These are phyloP conservation scores for Mediolabrus comicus DNA, from an alignment of 108 stramenopile species.

Conservation along the genomic window DNA sequence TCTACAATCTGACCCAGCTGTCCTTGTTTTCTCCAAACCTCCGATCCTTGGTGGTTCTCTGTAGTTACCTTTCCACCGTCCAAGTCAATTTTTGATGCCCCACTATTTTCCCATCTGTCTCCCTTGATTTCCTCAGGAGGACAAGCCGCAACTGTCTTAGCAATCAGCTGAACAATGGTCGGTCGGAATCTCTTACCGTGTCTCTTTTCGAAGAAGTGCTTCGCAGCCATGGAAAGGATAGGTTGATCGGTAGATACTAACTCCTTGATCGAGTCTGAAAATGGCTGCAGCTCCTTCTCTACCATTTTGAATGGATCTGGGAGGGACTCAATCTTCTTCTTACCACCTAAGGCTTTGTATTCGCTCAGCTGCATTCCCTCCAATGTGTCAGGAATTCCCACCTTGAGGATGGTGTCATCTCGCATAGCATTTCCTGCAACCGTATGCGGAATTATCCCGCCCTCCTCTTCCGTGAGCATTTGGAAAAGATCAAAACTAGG, in stretches of 20 bases:
- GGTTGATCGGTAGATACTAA: slow-evolving; percentile 96
- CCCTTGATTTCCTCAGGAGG: slow-evolving; percentile 49
- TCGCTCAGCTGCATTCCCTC: slow-evolving; percentile 55
- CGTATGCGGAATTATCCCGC: slow-evolving; percentile 56
- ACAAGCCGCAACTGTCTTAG: slow-evolving; percentile 82
- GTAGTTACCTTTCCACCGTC: slow-evolving; percentile 66
- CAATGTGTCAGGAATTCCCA: slow-evolving; percentile 56
- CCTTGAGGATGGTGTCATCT: slow-evolving; percentile 56
- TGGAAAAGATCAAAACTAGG: slow-evolving; percentile 87
- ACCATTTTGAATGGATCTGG: slow-evolving; percentile 90
- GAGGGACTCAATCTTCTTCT: slow-evolving; percentile 62
- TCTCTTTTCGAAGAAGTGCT: slow-evolving; percentile 96
- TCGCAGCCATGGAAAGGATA: slow-evolving; percentile 95
- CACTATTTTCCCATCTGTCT: slow-evolving; percentile 68
- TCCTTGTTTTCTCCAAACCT: slow-evolving; percentile 83
- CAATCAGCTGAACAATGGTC: slow-evolving; percentile 92
- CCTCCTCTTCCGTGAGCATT: slow-evolving; percentile 71
- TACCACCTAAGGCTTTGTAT: slow-evolving; percentile 61
- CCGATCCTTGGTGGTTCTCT: slow-evolving; percentile 79
- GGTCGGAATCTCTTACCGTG: slow-evolving; percentile 97
- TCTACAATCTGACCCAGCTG: slow-evolving; percentile 97
- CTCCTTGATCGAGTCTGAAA: slow-evolving; percentile 94
- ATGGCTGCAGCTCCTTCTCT: slow-evolving; percentile 91
- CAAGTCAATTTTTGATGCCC: slow-evolving; percentile 70
- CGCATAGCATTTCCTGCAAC: slow-evolving; percentile 73